Conservation (phyloP, 805 yeast genomes). For the Tetrapisispora phaffii region DNA sequence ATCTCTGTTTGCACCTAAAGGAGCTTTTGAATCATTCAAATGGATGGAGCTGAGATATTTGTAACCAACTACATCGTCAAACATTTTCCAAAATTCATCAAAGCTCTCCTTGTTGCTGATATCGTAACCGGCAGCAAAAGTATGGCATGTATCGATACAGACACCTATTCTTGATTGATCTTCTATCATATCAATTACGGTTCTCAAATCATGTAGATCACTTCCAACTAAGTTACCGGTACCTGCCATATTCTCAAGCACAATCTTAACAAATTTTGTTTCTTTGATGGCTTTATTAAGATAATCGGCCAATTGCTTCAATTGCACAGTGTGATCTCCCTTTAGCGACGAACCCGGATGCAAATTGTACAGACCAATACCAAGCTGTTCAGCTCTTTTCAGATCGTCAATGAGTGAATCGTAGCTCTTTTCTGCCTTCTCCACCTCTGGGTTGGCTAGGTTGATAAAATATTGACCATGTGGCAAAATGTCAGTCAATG, state of each 20-base stretch:
- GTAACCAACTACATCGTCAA: conserved; percentile 65
- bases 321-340: conserved; percentile 56
- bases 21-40: conserved; percentile 91
- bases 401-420: conserved; percentile 79
- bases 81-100: conserved; percentile 61
- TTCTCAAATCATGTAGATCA: conserved; percentile 59
- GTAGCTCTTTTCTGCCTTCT: conserved; percentile 65
- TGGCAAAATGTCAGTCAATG: conserved; percentile 73
- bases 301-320: conserved; percentile 61
- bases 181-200: conserved; percentile 69
- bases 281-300: conserved; percentile 68
- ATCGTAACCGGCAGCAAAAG: conserved; percentile 95
- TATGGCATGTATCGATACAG: conserved; percentile 92
- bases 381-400: conserved; percentile 73
- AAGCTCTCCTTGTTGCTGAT: conserved; percentile 50
- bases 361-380: conserved; percentile 79
- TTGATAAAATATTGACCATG: conserved; percentile 94
- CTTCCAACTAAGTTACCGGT: conserved; percentile 88
- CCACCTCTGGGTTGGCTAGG: conserved; percentile 80
- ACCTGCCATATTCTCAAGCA: conserved; percentile 96
- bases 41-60: conserved; percentile 74
- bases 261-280: conserved; percentile 74
- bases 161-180: conserved; percentile 85
- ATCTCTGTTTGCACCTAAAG: conserved; percentile 81
- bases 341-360: conserved; percentile 87